Evolutionary conservation across 805 yeast genomes (phyloP).

Genomic region (Candida sphagnicola): DNA sequence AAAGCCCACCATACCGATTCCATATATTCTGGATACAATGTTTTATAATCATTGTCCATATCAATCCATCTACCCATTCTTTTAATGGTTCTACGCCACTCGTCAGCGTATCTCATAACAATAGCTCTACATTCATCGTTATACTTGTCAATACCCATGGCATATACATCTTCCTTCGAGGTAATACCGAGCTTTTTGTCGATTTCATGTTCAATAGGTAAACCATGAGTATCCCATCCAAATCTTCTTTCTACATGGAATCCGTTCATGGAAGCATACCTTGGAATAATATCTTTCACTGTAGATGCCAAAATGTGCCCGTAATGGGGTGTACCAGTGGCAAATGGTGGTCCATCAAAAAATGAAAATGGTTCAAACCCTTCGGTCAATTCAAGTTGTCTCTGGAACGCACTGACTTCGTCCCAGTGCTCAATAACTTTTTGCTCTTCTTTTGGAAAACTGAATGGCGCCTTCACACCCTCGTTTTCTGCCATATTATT

Average conservation of each 20-base stretch:
- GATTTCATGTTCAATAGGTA: conserved; percentile 97
- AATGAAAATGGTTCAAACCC: conserved; percentile 87
- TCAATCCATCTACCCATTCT: conserved; percentile 99
- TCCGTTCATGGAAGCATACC: conserved; percentile 98
- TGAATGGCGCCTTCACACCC: conserved; percentile 36
- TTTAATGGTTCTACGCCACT: conserved; percentile 91
- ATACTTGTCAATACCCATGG: conserved; percentile 90
- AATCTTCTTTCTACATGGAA: conserved; percentile 94
- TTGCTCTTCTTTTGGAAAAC: conserved; percentile 89
- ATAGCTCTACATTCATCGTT: conserved; percentile 93
- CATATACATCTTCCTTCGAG: conserved; percentile 91
- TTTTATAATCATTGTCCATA: conserved; percentile 96
- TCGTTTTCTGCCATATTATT: conserved; percentile 16
- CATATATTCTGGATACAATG: conserved; percentile 93
- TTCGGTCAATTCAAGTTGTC: conserved; percentile 75
- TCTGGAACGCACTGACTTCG: conserved; percentile 91
- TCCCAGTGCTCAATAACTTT: conserved; percentile 78
- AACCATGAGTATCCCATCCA: conserved; percentile 99
- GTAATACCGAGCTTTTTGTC: conserved; percentile 95
- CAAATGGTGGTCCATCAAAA: conserved; percentile 99
- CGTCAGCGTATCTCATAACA: conserved; percentile 95
- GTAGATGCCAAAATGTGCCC: conserved; percentile 98
- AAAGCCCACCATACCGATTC: conserved; percentile 99
- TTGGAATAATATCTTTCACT: conserved; percentile 93
- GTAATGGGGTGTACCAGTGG: conserved; percentile 98